Conservation (phyloP, 257 asterid species). For the Gentiana macrophylla region DNA sequence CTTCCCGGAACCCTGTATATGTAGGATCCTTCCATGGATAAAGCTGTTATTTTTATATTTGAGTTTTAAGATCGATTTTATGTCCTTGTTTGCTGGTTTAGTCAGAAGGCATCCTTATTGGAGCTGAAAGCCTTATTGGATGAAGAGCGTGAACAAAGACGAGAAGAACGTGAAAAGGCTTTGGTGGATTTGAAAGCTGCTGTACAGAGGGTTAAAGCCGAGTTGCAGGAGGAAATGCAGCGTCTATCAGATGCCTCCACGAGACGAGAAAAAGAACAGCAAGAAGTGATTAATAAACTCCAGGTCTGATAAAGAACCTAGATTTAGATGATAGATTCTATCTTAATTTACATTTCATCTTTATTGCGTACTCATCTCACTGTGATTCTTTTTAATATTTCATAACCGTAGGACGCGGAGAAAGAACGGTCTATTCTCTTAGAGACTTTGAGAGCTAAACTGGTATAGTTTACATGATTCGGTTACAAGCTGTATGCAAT, state of each 20-base stretch:
- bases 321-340: neutral
- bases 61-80: neutral
- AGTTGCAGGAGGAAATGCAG: conserved; percentile 66
- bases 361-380: conserved; percentile 4
- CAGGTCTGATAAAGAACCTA: conserved; percentile 34
- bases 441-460: conserved; percentile 81
- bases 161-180: conserved; percentile 86
- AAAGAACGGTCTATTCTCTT: conserved; percentile 67
- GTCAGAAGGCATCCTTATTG: conserved; percentile 77
- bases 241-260: conserved; percentile 57
- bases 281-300: conserved; percentile 82
- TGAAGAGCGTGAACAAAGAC: conserved; percentile 93
- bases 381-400: neutral
- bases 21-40: too few relatives aligned
- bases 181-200: conserved; percentile 53
- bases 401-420: conserved; percentile 60
- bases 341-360: neutral
- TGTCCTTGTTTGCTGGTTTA: conserved; percentile 25
- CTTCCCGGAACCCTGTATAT: too few relatives aligned
- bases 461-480: conserved; percentile 39
- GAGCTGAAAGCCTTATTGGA: conserved; percentile 69
- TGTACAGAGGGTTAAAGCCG: conserved; percentile 71
- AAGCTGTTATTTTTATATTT: too few relatives aligned
- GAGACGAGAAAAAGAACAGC: conserved; percentile 84
- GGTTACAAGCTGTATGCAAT: too few relatives aligned